These are phyloP conservation scores for Furcasterigmium furcatum DNA, from an alignment of 2,329 filamentous ascomycete genomes.

Conservation along the genomic window DNA sequence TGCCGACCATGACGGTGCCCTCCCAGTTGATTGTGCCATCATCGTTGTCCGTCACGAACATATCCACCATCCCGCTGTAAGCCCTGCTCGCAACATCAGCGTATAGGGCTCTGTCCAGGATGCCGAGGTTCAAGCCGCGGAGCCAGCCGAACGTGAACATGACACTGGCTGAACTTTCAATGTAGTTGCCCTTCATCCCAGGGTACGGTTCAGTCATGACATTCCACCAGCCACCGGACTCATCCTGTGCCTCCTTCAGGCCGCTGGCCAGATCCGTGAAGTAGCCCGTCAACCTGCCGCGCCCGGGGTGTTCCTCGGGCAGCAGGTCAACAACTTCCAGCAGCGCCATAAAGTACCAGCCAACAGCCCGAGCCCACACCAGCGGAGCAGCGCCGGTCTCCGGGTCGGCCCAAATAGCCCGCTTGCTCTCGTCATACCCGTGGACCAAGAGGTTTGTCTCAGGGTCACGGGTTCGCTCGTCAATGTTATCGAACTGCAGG, in stretches of 20 bases:
- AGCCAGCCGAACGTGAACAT: conserved; percentile 54
- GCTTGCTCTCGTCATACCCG: conserved; percentile 48
- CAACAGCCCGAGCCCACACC: conserved; percentile 50
- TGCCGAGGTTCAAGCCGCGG: conserved; percentile 31
- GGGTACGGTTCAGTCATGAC: conserved; percentile 48
- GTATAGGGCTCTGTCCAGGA: conserved; percentile 18
- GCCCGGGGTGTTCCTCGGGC: conserved; percentile 29
- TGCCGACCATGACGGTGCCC: conserved; percentile 50
- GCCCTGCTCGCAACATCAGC: conserved; percentile 17
- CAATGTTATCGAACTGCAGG: conserved; percentile 41
- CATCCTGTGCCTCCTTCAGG: conserved; percentile 36
- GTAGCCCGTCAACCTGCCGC: conserved; percentile 30
- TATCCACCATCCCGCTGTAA: conserved; percentile 31
- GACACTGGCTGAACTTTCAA: conserved; percentile 56
- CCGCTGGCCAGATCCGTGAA: conserved; percentile 36
- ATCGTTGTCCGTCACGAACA: conserved; percentile 41
- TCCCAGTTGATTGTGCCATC: conserved; percentile 47
- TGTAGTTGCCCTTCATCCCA: conserved; percentile 50
- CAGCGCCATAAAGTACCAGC: conserved; percentile 51
- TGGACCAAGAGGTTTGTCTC: conserved; percentile 44
- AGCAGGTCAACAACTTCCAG: conserved; percentile 46
- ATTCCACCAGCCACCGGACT: conserved; percentile 53
- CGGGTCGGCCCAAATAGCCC: conserved; percentile 47
- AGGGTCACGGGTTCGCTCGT: conserved; percentile 33
- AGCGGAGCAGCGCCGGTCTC: conserved; percentile 45